A percentile compares a stretch with the other conserved stretches of the same genome.
Conservation (phyloP, 2,329 filamentous ascomycete genomes). For the Cladosporium cucumerinum region DNA sequence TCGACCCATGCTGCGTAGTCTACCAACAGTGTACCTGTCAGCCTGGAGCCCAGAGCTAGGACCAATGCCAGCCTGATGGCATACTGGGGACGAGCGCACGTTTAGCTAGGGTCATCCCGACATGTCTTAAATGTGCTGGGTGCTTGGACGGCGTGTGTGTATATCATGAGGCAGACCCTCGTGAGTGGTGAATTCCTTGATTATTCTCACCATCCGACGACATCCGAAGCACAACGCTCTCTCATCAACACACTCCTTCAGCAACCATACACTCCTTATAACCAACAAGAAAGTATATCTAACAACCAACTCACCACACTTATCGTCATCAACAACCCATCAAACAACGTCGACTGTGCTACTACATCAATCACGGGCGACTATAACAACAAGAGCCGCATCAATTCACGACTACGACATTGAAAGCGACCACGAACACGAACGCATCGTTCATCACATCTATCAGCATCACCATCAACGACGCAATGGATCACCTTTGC, state of each 20-base stretch:
- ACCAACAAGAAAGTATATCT: background rate
- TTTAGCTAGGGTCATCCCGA: constrained; percentile 12
- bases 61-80: constrained; percentile 8
- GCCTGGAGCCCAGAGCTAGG: constrained; percentile 4
- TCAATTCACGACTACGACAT: background rate
- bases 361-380: background rate
- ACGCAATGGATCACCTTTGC: constrained; percentile 33
- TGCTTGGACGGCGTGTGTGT: constrained; percentile 9
- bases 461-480: background rate
- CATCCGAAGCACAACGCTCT: constrained; percentile 13
- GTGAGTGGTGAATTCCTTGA: background rate
- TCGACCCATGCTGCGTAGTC: background rate
- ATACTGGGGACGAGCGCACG: constrained; percentile 5
- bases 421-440: background rate
- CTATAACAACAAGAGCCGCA: background rate
- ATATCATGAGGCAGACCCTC: constrained; percentile 14
- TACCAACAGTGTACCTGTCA: background rate
- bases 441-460: background rate
- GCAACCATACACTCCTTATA: background rate
- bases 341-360: background rate
- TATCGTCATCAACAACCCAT: background rate
- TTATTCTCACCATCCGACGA: constrained; percentile 5
- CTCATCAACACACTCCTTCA: background rate
- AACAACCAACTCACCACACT: background rate
- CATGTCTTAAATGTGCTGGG: constrained; percentile 16